Conservation (phyloP, 306 rosid species). For the Trifolium repens region DNA sequence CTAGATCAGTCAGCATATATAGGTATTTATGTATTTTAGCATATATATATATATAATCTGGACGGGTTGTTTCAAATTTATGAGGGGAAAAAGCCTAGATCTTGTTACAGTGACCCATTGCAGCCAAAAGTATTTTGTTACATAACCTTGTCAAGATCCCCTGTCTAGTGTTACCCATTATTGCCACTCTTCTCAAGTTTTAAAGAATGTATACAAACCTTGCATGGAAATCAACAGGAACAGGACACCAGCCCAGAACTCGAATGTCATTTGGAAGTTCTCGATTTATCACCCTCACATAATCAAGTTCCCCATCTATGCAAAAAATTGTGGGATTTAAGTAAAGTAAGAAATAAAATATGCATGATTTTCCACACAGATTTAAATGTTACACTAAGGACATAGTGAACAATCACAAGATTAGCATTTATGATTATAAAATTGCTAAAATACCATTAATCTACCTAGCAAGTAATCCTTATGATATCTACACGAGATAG, state of each 20-base stretch:
- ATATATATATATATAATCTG: not conserved
- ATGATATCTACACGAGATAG: slow-evolving; percentile 17
- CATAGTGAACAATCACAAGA: slow-evolving; percentile 20
- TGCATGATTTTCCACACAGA: slow-evolving; percentile 4
- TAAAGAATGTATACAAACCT: slow-evolving; percentile 63
- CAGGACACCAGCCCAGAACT: slow-evolving; percentile 85
- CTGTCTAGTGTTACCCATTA: slow-evolving; percentile 14
- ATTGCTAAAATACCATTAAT: not conserved
- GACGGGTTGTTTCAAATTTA: slow-evolving; percentile 28
- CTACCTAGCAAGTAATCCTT: slow-evolving; percentile 20
- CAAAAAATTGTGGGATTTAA: slow-evolving; percentile 27
- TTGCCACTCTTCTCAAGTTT: slow-evolving; percentile 36
- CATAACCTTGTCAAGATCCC: slow-evolving; percentile 14
- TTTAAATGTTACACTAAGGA: not conserved
- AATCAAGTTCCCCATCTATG: slow-evolving; percentile 83
- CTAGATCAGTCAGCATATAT: not conserved
- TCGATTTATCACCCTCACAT: slow-evolving; percentile 87
- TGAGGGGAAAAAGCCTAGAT: not conserved
- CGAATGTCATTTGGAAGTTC: slow-evolving; percentile 86
- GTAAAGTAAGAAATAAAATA: slow-evolving; percentile 25
- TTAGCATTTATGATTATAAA: too few relatives aligned
- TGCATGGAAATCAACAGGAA: slow-evolving; percentile 84
- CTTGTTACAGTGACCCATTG: slow-evolving; percentile 1
- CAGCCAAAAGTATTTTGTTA: slow-evolving; percentile 28
- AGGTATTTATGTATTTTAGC: slow-evolving; percentile 15